Percentiles rank a stretch among this genome's conserved stretches.
phyloP scores from a whole-genome alignment of 2,329 filamentous ascomycete genomes.

The Phialophora tarda region DNA sequence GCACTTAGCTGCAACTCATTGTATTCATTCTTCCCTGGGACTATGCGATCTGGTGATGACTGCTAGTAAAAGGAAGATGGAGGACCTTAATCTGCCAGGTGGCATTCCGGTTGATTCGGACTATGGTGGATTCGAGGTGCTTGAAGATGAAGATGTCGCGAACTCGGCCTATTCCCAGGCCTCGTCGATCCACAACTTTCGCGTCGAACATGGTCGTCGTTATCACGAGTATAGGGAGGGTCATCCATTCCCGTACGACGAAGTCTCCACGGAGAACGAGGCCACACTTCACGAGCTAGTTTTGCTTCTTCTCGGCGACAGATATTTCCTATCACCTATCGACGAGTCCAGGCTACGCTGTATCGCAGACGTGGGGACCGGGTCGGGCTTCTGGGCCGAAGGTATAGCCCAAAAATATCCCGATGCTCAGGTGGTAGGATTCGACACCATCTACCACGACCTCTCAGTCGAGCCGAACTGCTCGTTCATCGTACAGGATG shows the following conservation, averaged over 20 bases:
- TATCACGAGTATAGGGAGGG: constrained; percentile 44
- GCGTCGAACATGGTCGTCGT: constrained; percentile 45
- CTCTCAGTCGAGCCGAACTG: constrained; percentile 43
- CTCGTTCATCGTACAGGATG: constrained; percentile 45
- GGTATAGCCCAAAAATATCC: constrained; percentile 44
- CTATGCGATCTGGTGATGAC: constrained; percentile 6
- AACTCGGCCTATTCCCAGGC: constrained; percentile 40
- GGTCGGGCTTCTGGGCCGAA: constrained; percentile 45
- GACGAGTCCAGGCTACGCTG: constrained; percentile 32
- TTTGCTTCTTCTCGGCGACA: constrained; percentile 33
- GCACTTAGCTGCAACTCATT: neutral
- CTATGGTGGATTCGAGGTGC: constrained; percentile 22
- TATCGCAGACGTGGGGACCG: constrained; percentile 45
- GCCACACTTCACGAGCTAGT: constrained; percentile 32
- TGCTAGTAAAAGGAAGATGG: constrained; percentile 31
- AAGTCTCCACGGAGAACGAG: constrained; percentile 37
- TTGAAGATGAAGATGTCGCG: constrained; percentile 27
- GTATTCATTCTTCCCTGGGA: neutral
- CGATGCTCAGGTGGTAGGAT: constrained; percentile 45
- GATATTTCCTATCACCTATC: constrained; percentile 36
- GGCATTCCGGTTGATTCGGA: constrained; percentile 34
- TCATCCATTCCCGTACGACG: constrained; percentile 42
- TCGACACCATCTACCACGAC: constrained; percentile 47
- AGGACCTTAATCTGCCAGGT: constrained; percentile 28
- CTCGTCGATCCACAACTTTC: constrained; percentile 41